phyloP scores from a whole-genome alignment of 352 stramenopile genomes.

The Pythium sp. region DNA sequence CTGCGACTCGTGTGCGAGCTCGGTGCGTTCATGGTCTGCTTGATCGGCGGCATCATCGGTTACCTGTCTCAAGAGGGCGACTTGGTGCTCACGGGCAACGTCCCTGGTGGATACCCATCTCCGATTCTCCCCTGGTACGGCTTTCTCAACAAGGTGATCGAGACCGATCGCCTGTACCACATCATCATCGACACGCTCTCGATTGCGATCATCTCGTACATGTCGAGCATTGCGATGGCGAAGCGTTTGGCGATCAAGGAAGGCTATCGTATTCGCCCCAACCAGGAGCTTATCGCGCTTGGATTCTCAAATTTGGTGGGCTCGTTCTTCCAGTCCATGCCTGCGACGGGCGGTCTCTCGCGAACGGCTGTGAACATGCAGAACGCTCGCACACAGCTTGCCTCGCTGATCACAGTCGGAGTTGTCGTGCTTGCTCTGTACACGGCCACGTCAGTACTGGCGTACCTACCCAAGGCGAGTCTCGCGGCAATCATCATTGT shows the following conservation, averaged over 20 bases:
- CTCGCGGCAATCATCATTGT: constrained; percentile 89
- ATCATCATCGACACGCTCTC: constrained; percentile 69
- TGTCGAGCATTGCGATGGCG: constrained; percentile 88
- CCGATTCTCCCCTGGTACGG: constrained; percentile 54
- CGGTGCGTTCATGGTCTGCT: constrained; percentile 69
- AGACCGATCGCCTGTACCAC: constrained; percentile 44
- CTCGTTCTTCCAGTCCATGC: constrained; percentile 84
- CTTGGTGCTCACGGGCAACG: constrained; percentile 64
- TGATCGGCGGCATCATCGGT: constrained; percentile 56
- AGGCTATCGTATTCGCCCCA: constrained; percentile 63
- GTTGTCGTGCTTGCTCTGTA: constrained; percentile 85
- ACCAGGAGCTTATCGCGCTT: constrained; percentile 86
- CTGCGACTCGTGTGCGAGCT: constrained; percentile 49
- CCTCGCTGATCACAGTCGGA: constrained; percentile 74
- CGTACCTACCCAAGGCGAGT: constrained; percentile 83
- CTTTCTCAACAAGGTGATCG: constrained; percentile 38
- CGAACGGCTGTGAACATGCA: constrained; percentile 90
- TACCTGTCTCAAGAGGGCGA: constrained; percentile 40
- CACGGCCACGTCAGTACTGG: constrained; percentile 78
- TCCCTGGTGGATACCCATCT: constrained; percentile 67
- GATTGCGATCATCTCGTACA: constrained; percentile 88
- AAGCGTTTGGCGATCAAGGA: constrained; percentile 82
- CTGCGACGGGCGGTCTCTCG: constrained; percentile 86
- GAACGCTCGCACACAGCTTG: constrained; percentile 79
- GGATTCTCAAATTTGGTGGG: constrained; percentile 85